Evolutionary conservation across 164 flowering plant species (phyloP).

Genomic region (Aristolochia contorta): DNA sequence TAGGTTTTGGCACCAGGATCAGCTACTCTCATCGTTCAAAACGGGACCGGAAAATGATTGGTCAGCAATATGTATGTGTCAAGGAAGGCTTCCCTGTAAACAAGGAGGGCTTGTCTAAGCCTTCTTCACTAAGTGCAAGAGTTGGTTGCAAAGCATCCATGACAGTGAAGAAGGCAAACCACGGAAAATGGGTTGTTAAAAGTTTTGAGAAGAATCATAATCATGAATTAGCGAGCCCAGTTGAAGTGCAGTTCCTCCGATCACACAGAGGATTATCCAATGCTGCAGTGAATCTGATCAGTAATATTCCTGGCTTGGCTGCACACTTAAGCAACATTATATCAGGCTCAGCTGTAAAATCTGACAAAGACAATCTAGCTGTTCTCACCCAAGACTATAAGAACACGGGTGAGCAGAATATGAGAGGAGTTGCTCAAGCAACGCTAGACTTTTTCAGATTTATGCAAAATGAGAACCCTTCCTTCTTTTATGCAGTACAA

Average conservation of each 20-base stretch:
- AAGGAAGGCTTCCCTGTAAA: conserved; percentile 12
- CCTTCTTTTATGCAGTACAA: conserved; percentile 10
- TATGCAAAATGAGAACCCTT: conserved; percentile 10
- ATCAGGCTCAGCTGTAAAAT: background rate
- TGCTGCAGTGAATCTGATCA: conserved; percentile 1
- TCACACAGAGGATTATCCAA: conserved; percentile 1
- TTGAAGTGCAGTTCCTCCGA: conserved; percentile 3
- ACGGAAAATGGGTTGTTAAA: conserved; percentile 7
- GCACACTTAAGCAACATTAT: background rate
- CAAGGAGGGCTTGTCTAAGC: conserved; percentile 3
- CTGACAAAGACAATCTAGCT: background rate
- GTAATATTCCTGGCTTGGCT: background rate
- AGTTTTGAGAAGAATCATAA: conserved; percentile 9
- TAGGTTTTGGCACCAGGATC: conserved; percentile 8
- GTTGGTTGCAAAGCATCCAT: conserved; percentile 7
- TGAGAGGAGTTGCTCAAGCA: conserved; percentile 4
- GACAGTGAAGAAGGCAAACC: conserved; percentile 4
- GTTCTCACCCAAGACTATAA: background rate
- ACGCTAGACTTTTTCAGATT: conserved; percentile 6
- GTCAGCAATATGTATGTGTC: conserved; percentile 4
- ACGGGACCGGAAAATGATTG: conserved; percentile 6
- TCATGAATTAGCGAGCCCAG: conserved; percentile 7
- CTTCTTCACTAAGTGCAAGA: conserved; percentile 1
- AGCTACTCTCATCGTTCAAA: conserved; percentile 7
- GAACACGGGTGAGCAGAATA: background rate